These are phyloP conservation scores for Pichia deserticola DNA, from an alignment of 805 yeast genomes.

Conservation along the genomic window DNA sequence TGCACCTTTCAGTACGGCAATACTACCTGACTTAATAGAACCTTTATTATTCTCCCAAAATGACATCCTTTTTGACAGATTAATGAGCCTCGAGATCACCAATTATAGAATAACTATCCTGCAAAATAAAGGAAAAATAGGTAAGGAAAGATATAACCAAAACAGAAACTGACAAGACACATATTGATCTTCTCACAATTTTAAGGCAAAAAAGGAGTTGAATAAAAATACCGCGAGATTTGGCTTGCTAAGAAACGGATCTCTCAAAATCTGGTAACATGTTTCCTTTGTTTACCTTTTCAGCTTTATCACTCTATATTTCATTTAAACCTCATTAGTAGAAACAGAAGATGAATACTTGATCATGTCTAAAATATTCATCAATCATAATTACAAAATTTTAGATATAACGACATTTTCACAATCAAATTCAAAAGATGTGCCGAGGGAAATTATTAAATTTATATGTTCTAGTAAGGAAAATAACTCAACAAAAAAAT, in stretches of 20 bases:
- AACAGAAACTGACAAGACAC: no score
- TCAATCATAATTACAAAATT: conserved; percentile 19
- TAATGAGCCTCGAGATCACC: no score
- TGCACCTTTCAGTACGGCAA: conserved; percentile 42
- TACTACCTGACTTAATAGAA: conserved; percentile 41
- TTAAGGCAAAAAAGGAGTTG: no score
- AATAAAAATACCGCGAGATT: background rate
- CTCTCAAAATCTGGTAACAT: no score
- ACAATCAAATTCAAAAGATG: conserved; percentile 13
- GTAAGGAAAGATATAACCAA: background rate
- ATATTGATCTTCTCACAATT: no score
- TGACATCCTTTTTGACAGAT: no score
- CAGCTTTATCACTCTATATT: background rate
- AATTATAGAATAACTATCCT: no score
- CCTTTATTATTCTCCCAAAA: conserved; percentile 50
- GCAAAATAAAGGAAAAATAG: no score
- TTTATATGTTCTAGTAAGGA: conserved; percentile 20
- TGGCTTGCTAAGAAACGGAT: no score
- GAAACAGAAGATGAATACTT: no score
- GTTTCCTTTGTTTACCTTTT: background rate
- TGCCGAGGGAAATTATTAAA: conserved; percentile 35
- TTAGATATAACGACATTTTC: conserved; percentile 13
- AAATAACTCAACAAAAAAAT: conserved; percentile 12
- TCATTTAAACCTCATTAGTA: no score
- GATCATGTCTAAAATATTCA: conserved; percentile 24